phyloP scores from a whole-genome alignment of 257 asterid genomes.

The Linaria vulgaris region DNA sequence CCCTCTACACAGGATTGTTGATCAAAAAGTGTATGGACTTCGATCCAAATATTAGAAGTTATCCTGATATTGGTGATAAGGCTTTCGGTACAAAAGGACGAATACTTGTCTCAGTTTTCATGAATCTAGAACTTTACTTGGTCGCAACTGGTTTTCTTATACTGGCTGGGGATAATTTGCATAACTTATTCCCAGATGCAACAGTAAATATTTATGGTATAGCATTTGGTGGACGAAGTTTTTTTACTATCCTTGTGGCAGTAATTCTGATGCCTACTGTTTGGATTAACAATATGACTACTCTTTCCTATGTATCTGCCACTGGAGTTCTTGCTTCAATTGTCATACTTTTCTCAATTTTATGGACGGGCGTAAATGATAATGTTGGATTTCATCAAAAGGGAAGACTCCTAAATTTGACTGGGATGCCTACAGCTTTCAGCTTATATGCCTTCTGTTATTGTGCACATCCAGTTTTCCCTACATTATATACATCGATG shows the following conservation, averaged over 20 bases:
- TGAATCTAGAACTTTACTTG: constrained; percentile 60
- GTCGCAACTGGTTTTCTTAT: constrained; percentile 72
- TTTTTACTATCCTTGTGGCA: constrained; percentile 38
- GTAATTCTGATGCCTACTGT: constrained; percentile 51
- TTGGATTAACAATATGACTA: constrained; percentile 47
- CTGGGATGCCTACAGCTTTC: constrained; percentile 59
- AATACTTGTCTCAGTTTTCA: constrained; percentile 38
- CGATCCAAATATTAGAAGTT: constrained; percentile 45
- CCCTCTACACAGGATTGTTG: constrained; percentile 56
- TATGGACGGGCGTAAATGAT: constrained; percentile 45
- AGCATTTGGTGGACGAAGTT: constrained; percentile 34
- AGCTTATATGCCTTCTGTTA: constrained; percentile 68
- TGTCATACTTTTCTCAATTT: constrained; percentile 41
- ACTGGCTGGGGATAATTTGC: constrained; percentile 55
- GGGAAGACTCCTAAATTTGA: constrained; percentile 46
- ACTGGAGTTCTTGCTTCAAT: constrained; percentile 59
- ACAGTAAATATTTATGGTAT: constrained; percentile 27
- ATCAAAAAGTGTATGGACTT: constrained; percentile 58
- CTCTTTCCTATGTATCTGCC: constrained; percentile 63
- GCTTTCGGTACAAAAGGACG: constrained; percentile 59
- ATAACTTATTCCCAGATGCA: constrained; percentile 35
- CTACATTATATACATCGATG: constrained; percentile 65
- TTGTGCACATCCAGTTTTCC: constrained; percentile 77
- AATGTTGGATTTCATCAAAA: constrained; percentile 43
- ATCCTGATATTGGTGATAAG: constrained; percentile 54